phyloP scores from a whole-genome alignment of 2,329 filamentous ascomycete genomes.

The Moelleriella libera region DNA sequence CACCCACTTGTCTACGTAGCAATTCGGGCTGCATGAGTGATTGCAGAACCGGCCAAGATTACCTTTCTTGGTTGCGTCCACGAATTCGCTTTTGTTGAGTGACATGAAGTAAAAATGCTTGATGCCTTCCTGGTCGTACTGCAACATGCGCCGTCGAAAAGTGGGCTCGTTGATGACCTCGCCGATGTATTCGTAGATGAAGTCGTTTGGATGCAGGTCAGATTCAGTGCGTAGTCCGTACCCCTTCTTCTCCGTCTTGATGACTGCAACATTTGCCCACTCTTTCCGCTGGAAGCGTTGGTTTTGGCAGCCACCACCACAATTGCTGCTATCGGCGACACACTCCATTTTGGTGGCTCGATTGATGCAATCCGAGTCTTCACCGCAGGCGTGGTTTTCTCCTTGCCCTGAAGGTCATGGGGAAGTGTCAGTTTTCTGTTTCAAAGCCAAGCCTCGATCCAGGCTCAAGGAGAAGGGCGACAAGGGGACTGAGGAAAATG shows the following conservation, averaged over 20 bases:
- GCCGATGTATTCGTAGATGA: slow-evolving; percentile 96
- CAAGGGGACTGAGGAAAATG: background rate
- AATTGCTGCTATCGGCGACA: slow-evolving; percentile 62
- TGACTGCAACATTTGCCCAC: slow-evolving; percentile 84
- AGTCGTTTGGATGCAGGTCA: slow-evolving; percentile 68
- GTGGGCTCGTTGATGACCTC: slow-evolving; percentile 91
- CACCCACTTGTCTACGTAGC: slow-evolving; percentile 99
- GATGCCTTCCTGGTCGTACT: slow-evolving; percentile 92
- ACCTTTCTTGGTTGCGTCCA: slow-evolving; percentile 92
- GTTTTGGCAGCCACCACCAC: slow-evolving; percentile 79
- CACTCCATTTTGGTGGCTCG: slow-evolving; percentile 97
- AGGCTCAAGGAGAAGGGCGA: background rate
- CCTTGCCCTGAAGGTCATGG: slow-evolving; percentile 34
- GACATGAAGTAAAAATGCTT: slow-evolving; percentile 99
- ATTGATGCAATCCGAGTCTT: slow-evolving; percentile 97
- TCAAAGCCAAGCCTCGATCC: background rate
- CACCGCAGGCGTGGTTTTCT: slow-evolving; percentile 75
- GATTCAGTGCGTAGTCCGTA: slow-evolving; percentile 77
- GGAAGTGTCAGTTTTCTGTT: background rate
- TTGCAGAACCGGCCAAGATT: slow-evolving; percentile 97
- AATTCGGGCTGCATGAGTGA: slow-evolving; percentile 97
- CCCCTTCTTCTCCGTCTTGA: slow-evolving; percentile 96
- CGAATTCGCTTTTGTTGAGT: slow-evolving; percentile 87
- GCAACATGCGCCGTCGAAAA: slow-evolving; percentile 78
- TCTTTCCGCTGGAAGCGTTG: slow-evolving; percentile 85